Percentiles rank a stretch among this genome's conserved stretches.
phyloP scores from a whole-genome alignment of 345 rosid species.

The Euphorbia lathyris region DNA sequence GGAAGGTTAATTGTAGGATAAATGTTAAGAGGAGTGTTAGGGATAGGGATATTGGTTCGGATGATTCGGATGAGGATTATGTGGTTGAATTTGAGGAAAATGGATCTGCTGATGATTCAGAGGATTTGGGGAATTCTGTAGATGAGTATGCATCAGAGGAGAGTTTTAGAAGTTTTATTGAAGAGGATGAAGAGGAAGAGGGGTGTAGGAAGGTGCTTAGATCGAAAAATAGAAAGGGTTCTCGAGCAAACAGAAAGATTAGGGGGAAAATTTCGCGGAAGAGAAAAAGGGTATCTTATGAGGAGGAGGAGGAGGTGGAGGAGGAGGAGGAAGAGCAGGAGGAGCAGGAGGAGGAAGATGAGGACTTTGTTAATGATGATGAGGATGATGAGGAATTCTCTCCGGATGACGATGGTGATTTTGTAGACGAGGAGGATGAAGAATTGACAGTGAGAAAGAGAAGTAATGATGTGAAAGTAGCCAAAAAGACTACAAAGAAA shows the following conservation, averaged over 20 bases:
- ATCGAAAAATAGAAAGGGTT: slow-evolving; percentile 36
- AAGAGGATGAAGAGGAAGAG: slow-evolving; percentile 39
- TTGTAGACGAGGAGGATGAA: slow-evolving; percentile 61
- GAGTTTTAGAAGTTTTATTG: slow-evolving; percentile 31
- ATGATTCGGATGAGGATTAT: slow-evolving; percentile 97
- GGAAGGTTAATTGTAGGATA: slow-evolving; percentile 47
- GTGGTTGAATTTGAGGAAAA: slow-evolving; percentile 71
- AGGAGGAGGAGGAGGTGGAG: slow-evolving; percentile 39
- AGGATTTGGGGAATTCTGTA: slow-evolving; percentile 46
- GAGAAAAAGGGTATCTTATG: slow-evolving; percentile 18
- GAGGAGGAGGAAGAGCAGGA: slow-evolving; percentile 44
- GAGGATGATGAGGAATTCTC: slow-evolving; percentile 58
- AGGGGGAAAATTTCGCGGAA: slow-evolving; percentile 24
- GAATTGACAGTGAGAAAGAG: slow-evolving; percentile 38
- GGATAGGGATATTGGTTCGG: slow-evolving; percentile 62
- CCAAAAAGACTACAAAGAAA: slow-evolving; percentile 33
- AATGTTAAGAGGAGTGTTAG: slow-evolving; percentile 44
- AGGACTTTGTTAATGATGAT: not conserved
- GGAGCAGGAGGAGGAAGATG: slow-evolving; percentile 32
- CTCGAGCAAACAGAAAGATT: slow-evolving; percentile 19
- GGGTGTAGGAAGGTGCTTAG: slow-evolving; percentile 40
- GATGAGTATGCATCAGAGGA: slow-evolving; percentile 60
- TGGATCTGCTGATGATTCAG: slow-evolving; percentile 59
- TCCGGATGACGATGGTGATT: slow-evolving; percentile 32
- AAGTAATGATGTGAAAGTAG: slow-evolving; percentile 27